Conservation (phyloP, 2,329 filamentous ascomycete genomes). For the Neonectria sp. region DNA sequence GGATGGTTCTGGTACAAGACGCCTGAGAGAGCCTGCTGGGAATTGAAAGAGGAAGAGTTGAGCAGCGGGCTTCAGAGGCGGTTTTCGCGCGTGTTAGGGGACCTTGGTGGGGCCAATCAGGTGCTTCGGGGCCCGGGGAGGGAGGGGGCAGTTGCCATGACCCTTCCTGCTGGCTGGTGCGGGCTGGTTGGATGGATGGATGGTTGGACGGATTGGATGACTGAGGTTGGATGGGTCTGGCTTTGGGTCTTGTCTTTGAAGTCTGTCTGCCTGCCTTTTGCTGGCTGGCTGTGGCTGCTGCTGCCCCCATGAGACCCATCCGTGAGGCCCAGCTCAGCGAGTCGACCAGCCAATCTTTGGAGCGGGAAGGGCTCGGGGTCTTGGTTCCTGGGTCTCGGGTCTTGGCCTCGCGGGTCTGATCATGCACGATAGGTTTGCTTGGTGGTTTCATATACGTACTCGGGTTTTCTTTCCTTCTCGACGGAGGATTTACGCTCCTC, state of each 20-base stretch:
- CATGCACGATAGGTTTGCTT: slow-evolving; percentile 21
- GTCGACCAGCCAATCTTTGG: slow-evolving; percentile 22
- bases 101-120: slow-evolving; percentile 51
- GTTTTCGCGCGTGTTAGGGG: slow-evolving; percentile 51
- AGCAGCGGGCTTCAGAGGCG: slow-evolving; percentile 45
- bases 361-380: slow-evolving; percentile 12
- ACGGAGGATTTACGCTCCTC: neutral
- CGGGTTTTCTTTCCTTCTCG: slow-evolving; percentile 1
- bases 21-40: slow-evolving; percentile 43
- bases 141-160: neutral
- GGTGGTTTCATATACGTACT: slow-evolving; percentile 31
- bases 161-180: slow-evolving; percentile 33
- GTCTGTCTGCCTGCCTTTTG: neutral
- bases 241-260: neutral
- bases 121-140: slow-evolving; percentile 38
- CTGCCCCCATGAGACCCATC: slow-evolving; percentile 22
- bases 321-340: slow-evolving; percentile 15
- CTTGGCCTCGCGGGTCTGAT: slow-evolving; percentile 20
- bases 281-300: slow-evolving; percentile 14
- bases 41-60: slow-evolving; percentile 49
- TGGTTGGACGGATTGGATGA: neutral
- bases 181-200: slow-evolving; percentile 2
- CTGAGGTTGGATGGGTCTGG: neutral
- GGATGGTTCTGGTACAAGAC: slow-evolving; percentile 40
- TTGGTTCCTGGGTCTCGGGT: slow-evolving; percentile 11